Base-by-base conservation (phyloP, 345 rosid genomes). In the Geranium rotundifolium region DNA sequence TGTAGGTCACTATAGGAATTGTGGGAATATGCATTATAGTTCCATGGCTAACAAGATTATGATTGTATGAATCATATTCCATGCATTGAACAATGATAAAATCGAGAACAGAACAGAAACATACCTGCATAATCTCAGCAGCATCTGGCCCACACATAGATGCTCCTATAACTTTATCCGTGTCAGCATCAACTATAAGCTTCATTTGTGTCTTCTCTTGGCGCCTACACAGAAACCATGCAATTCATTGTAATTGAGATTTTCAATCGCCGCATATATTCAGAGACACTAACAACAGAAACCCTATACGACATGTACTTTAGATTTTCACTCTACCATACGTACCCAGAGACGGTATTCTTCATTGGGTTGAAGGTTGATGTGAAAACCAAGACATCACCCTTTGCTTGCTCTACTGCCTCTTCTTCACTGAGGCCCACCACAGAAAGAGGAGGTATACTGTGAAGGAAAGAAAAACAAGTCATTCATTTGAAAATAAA, bases 101-200 rank as follows among this genome's bases (percentile, higher is more conserved):
- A 23, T 23, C 27, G 27, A 23, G 2, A 23, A 23, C 1, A 23
- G 27, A 46, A 46, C 15, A 52, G 54, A 63, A 63, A 39, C 59
- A 27, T 72, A 88, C 99, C 99, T 93, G 99, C 83, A 93, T 78
- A 65, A 93, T 84, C 75, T 93, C 99, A 75, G 99, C 80, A 67
- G 99, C 91, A 75, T 93, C 99, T 16, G 95, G 95, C 60, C 99
- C 99, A 59, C 96, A 86, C 99, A 93, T 93, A 41, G 99, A 88
- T 59, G 96, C 95, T 69, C 99, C 99, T 59, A 93, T 80, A 65
- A 93, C 96, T 70, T 86, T 93, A 71, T 93, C 99, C 1, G 88
- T 90, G 73, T 76, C 83, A 52, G 82, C 89, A 73, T 90, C 96
- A 75, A 93, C 97, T 70, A 90, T 59, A 64, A 93, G 81, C 81